Evolutionary conservation across 768 basidiomycete genomes (phyloP).

Genomic region (Mycena polygramma): DNA sequence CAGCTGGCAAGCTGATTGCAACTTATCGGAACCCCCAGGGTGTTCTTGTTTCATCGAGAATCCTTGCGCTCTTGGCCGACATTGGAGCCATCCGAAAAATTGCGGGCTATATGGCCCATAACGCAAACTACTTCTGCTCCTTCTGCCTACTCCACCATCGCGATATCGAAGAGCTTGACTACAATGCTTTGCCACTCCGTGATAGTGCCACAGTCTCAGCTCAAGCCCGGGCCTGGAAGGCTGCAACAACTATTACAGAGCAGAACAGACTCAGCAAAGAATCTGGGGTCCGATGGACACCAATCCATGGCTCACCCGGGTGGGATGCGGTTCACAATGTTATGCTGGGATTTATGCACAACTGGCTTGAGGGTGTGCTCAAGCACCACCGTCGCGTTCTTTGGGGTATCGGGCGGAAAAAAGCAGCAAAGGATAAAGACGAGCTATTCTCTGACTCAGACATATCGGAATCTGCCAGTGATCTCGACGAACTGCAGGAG

Average conservation of each 20-base stretch:
- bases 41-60: neutral
- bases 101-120: conserved; percentile 32
- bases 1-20: neutral
- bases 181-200: conserved; percentile 1
- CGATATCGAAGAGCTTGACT: conserved; percentile 13
- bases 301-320: conserved; percentile 31
- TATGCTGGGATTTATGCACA: conserved; percentile 41
- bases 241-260: neutral
- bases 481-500: neutral
- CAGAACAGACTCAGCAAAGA: neutral
- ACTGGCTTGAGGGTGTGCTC: conserved; percentile 37
- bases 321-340: conserved; percentile 36
- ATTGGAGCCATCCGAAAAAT: neutral
- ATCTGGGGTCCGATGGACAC: conserved; percentile 35
- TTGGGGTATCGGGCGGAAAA: conserved; percentile 37
- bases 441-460: neutral
- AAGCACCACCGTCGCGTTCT: conserved; percentile 33
- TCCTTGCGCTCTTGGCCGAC: neutral
- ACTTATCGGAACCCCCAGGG: neutral
- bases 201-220: neutral
- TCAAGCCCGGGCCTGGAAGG: conserved; percentile 24
- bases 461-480: neutral
- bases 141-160: conserved; percentile 15
- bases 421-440: neutral
- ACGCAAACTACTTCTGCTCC: conserved; percentile 18